phyloP scores from a whole-genome alignment of 1,284 basidiomycete genomes.

The Ganoderma boninense region DNA sequence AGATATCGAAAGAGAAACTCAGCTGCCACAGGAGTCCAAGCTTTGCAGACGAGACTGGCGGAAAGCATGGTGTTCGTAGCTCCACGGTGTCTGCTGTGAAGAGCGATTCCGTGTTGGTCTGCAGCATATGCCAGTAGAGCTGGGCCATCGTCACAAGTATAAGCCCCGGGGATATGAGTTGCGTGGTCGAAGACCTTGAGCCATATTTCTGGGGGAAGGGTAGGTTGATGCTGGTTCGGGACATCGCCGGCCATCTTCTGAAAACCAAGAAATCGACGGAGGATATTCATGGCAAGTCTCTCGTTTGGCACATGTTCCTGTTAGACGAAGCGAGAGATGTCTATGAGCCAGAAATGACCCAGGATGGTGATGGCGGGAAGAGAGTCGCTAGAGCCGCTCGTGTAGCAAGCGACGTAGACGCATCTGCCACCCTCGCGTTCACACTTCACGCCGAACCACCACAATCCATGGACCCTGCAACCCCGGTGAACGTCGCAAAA shows the following conservation, averaged over 20 bases:
- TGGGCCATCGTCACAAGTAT: conserved; percentile 35
- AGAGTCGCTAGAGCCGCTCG: neutral
- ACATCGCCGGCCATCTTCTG: neutral
- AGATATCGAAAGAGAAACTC: conserved; percentile 43
- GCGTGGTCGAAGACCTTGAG: conserved; percentile 41
- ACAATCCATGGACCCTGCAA: conserved; percentile 45
- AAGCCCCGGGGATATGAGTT: conserved; percentile 43
- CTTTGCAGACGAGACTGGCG: conserved; percentile 41
- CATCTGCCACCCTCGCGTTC: neutral
- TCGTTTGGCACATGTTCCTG: neutral
- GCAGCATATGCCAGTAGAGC: conserved; percentile 41
- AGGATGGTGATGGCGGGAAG: neutral
- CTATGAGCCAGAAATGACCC: neutral
- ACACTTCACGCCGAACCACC: neutral
- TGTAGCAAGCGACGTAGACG: neutral
- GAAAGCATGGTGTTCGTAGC: conserved; percentile 42
- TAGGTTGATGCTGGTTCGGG: neutral
- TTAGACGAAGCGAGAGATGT: neutral
- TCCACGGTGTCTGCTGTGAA: conserved; percentile 38
- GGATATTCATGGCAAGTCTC: neutral
- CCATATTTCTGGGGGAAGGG: conserved; percentile 43
- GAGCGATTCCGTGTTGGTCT: conserved; percentile 42
- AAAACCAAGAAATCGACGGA: neutral
- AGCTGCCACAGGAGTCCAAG: conserved; percentile 38
- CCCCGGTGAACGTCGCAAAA: conserved; percentile 57